These are phyloP conservation scores for Aspergillus pseudotamarii DNA, from an alignment of 2,329 filamentous ascomycete genomes.

Conservation along the genomic window DNA sequence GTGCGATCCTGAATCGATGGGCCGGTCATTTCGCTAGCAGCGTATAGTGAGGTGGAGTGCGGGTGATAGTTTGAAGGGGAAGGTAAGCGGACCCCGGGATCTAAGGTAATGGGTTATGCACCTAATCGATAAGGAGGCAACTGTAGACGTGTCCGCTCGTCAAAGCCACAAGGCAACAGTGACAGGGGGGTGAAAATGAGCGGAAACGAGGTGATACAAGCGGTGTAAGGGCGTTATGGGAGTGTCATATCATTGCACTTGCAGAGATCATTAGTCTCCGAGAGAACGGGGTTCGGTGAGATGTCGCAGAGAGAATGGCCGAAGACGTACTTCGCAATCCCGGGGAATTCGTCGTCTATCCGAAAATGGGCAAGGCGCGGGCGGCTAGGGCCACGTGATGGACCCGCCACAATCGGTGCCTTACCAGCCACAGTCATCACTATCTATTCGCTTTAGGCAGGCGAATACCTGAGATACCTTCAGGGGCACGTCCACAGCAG, in stretches of 20 bases:
- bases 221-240: neutral
- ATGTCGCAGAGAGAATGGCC: constrained; percentile 11
- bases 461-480: neutral
- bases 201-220: neutral
- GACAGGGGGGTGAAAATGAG: neutral
- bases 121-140: constrained; percentile 40
- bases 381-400: constrained; percentile 23
- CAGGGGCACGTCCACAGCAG: neutral
- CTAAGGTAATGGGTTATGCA: neutral
- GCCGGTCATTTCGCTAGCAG: constrained; percentile 50
- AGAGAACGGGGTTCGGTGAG: neutral
- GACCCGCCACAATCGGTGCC: constrained; percentile 9
- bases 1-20: constrained; percentile 94
- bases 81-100: neutral
- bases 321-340: constrained; percentile 15
- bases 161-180: neutral
- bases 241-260: constrained; percentile 1
- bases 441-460: constrained; percentile 5
- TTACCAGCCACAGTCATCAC: constrained; percentile 16
- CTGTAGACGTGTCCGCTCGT: constrained; percentile 28
- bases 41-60: neutral
- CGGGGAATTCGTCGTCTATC: constrained; percentile 14
- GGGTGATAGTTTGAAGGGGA: neutral
- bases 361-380: constrained; percentile 22
- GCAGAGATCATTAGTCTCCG: neutral